Base-by-base conservation (phyloP, 805 yeast genomes). In the Myxozyma sirexii region DNA sequence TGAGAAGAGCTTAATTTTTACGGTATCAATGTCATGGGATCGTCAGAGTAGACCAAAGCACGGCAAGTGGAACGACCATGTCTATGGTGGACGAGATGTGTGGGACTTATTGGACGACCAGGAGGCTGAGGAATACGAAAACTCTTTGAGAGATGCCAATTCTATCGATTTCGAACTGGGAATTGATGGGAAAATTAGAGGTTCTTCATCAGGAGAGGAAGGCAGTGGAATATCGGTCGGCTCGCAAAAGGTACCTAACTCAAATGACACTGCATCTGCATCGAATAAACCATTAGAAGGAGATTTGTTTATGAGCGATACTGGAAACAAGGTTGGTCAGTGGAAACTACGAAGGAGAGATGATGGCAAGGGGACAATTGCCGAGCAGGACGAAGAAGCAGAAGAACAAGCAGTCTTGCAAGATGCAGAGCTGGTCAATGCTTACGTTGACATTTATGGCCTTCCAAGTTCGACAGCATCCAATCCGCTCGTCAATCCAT, bases 11-110 rank as follows among this genome's bases (percentile, higher is more conserved):
- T n/a, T 61, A 47, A 10, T 61, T 12, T 61, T 26, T 37, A 42
- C 65, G 1, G 63, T 59, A 12, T 54, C 63, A n/a, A 45, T 61
- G 53, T 33, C 52, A 2, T 61, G 65, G 65, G 65, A 61, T 38
- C 57, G 43, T 26, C 47, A n/a, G 0, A 27, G 48, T 33, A 35
- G 35, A 19, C 43, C 52, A 8, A 38, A 8, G 6, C 62, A 47
- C 21, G 51, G 33, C 8, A 29, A 43, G 7, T 60, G 64, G 64
- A 39, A 54, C 29, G 65, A 61, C 8, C 39, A 38, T 2, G 29
- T 54, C 15, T 55, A 61, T 38, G 64, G 64, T 19, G 65, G 65
- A 5, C 24, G 31, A 13, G 50, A 44, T 3, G 43, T 57, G 12
- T 60, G 64, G 64, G 38, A 47, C 13, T 23, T 41, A 3, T 13